Evolutionary conservation across 2,329 filamentous ascomycete species (phyloP), one percentile per base, ranked within the genome.

Genomic region (Bisporella sp.): DNA sequence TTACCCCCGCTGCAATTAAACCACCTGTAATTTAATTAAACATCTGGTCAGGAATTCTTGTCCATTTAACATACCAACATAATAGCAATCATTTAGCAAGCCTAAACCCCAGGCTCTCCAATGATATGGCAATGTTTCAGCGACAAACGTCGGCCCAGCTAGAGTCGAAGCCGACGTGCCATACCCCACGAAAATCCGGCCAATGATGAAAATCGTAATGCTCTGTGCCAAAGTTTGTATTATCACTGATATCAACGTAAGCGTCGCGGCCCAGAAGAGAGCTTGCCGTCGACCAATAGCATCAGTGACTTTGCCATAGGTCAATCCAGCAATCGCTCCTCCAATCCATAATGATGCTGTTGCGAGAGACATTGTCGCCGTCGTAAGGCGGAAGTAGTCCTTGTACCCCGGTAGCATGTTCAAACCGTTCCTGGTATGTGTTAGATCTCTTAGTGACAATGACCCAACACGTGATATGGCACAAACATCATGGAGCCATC

Each of bases 291-390:
- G 54, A 33, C 74, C 74, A 12, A 65, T 66, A 45, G 63, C 62
- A 51, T 69, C 73, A 28, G 68, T 67, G 6, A 71, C 50, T 41
- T 55, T 50, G 32, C 59, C 73, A 1, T 68, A 69, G 31, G 72
- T 54, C 6, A 78, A 58, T 1, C 69, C 69, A 21, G 71, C 88
- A 55, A 91, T 86, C 76, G 92, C n/a, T n/a, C 70, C 69, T 8
- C 77, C 77, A 45, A 81, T 75, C 57, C 73, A 79, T n/a, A 75
- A 70, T 1, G 74, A 73, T 0, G 76, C 73, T 4, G 76, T 81
- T 55, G 80, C 79, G 12, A 82, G 68, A 4, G 73, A 76, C 0
- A 69, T 74, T 0, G 76, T 78, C 0, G 73, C 71, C 0, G 73
- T 61, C n/a, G 65, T 79, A 6, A 81, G 70, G 4, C 70, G 57